Base-by-base conservation (phyloP, 1,284 basidiomycete genomes). In the Irpex sp. region DNA sequence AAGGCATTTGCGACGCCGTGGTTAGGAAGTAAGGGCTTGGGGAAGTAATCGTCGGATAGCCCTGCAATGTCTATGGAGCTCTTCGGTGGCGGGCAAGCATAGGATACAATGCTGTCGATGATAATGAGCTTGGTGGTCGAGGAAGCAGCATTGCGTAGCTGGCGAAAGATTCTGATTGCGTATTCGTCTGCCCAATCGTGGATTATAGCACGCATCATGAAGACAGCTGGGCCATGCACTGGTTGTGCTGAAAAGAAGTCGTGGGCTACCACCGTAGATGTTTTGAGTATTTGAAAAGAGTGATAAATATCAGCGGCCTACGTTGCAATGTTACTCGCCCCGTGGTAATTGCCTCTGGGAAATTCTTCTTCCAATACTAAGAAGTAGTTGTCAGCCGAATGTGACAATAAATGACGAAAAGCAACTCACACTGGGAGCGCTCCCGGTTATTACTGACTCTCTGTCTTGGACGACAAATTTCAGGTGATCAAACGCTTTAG, bases 221-320 rank as follows among this genome's bases (percentile, higher is more conserved):
- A 75, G 9, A 76, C 68, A 8, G 62, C 62, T 0, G 73, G 57
- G 8, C 68, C 60, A 37, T 68, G 61, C n/a, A 72, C 62, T 0
- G 75, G 72, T 61, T 76, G 75, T 1, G 72, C 66, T 4, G 47
- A 48, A 64, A 75, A 75, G 62, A 75, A 76, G 60, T 76, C 72
- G 62, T 76, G 73, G 21, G 7, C 49, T 54, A 17, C 4, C 26
- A 15, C 2, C 2, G 38, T 13, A 38, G 5, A n/a, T 9, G 8
- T 17, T 5, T 19, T 31, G 11, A 21, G 54, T 26, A 11, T 44
- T 17, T 44, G 37, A 8, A 4, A n/a, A 21, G 19, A 17, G n/a
- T 26, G 57, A 17, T 34, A 47, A 60, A 54, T 13, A 36, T 8
- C 26, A 26, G 26, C 26, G 26, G 26, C 44, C 5, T 48, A 67